Conservation (phyloP, 2,329 filamentous ascomycete species). For the Paraconiothyrium sp. region DNA sequence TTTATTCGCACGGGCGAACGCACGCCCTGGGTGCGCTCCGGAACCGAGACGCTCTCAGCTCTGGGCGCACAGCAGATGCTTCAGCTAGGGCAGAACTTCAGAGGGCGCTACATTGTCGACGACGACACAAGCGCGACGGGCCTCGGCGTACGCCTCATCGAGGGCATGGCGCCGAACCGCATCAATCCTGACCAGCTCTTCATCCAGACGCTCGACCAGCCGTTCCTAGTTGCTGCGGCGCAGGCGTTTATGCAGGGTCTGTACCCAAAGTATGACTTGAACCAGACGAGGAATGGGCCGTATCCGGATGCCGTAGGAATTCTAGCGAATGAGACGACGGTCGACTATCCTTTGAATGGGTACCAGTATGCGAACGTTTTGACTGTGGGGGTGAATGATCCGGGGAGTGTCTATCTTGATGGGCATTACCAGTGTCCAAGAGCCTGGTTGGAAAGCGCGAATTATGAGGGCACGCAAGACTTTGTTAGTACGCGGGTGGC, state of each 20-base stretch:
- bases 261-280: slow-evolving; percentile 61
- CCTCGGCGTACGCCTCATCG: slow-evolving; percentile 39
- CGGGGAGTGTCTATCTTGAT: slow-evolving; percentile 60
- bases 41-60: slow-evolving; percentile 57
- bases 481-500: slow-evolving; percentile 53
- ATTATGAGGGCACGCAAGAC: slow-evolving; percentile 55
- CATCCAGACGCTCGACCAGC: slow-evolving; percentile 58
- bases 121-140: slow-evolving; percentile 26
- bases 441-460: slow-evolving; percentile 47
- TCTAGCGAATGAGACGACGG: slow-evolving; percentile 59
- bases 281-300: slow-evolving; percentile 29
- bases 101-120: slow-evolving; percentile 63
- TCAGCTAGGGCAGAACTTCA: slow-evolving; percentile 60
- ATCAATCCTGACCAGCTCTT: slow-evolving; percentile 59
- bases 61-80: slow-evolving; percentile 65
- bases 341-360: slow-evolving; percentile 61
- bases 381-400: slow-evolving; percentile 56
- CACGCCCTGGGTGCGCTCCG: slow-evolving; percentile 53
- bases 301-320: slow-evolving; percentile 48
- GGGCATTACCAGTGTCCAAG: slow-evolving; percentile 58
- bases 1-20: slow-evolving; percentile 66
- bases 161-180: slow-evolving; percentile 56
- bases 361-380: slow-evolving; percentile 67
- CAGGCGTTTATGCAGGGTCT: slow-evolving; percentile 70
- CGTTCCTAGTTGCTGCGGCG: slow-evolving; percentile 62